Conservation (phyloP, 1,284 basidiomycete species). For the Ustilago xerochloae region DNA sequence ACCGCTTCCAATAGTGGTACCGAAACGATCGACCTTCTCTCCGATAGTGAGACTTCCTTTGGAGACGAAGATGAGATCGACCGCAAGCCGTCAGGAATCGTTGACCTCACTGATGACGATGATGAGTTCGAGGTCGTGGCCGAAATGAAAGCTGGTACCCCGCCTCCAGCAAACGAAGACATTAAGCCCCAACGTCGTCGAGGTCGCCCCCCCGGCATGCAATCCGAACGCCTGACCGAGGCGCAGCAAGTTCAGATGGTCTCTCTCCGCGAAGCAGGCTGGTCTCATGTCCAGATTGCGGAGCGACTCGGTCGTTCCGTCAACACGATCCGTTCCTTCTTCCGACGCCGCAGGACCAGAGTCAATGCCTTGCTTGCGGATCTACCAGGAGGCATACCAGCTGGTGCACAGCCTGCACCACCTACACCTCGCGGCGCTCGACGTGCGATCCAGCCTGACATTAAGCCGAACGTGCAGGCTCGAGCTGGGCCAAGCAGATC, state of each 20-base stretch:
- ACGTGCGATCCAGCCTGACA: not conserved
- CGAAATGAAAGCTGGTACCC: not conserved
- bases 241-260: conserved; percentile 12
- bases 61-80: not conserved
- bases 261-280: conserved; percentile 7
- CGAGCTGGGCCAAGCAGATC: not conserved
- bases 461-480: not conserved
- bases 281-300: not conserved
- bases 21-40: not conserved
- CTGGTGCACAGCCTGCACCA: not conserved
- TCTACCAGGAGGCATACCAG: conserved; percentile 1
- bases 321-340: conserved; percentile 7
- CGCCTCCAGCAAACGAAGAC: not conserved
- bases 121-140: not conserved
- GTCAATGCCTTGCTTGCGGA: not conserved
- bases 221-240: not conserved
- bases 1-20: not conserved
- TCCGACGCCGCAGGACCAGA: not conserved
- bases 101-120: not conserved
- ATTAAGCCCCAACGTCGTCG: not conserved
- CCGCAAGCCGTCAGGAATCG: not conserved
- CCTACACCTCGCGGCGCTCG: no score
- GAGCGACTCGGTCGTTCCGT: not conserved
- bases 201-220: not conserved
- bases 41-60: not conserved